A percentile compares a stretch with the other conserved stretches of the same genome.
These are phyloP conservation scores for Leccinum ochraceum DNA, from an alignment of 768 basidiomycete species.

Conservation along the genomic window DNA sequence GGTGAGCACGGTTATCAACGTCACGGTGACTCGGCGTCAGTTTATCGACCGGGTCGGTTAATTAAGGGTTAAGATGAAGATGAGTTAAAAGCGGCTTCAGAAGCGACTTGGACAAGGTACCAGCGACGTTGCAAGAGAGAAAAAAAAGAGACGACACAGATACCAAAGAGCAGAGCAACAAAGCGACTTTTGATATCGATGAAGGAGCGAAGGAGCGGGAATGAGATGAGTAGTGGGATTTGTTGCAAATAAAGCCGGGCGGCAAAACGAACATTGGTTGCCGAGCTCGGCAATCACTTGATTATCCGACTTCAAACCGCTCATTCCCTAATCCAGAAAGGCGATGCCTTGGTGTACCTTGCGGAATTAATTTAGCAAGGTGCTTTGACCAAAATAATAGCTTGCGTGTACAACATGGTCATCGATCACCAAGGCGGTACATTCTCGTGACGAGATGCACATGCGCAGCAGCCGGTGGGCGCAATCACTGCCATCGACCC, in stretches of 20 bases:
- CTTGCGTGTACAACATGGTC: conserved; percentile 20
- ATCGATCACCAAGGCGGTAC: conserved; percentile 1
- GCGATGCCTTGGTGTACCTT: conserved; percentile 25
- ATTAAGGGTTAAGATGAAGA: conserved; percentile 37
- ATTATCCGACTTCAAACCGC: conserved; percentile 37
- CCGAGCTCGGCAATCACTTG: conserved; percentile 40
- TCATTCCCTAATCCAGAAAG: conserved; percentile 29
- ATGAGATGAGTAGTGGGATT: conserved; percentile 37
- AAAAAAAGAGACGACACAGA: conserved; percentile 12
- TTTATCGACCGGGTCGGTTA: conserved; percentile 44
- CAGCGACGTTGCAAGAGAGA: conserved; percentile 1
- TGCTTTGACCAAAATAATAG: conserved; percentile 16
- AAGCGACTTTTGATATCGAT: conserved; percentile 29
- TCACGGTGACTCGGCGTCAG: conserved; percentile 42
- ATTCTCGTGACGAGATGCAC: conserved; percentile 4
- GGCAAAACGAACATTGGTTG: conserved; percentile 38
- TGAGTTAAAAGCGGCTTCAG: conserved; percentile 15
- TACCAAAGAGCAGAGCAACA: conserved; percentile 12
- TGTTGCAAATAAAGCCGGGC: conserved; percentile 43
- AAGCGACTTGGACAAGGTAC: conserved; percentile 1
- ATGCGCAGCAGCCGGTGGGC: conserved; percentile 22
- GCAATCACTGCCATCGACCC: conserved; percentile 21
- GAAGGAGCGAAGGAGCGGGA: conserved; percentile 31
- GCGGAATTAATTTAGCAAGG: conserved; percentile 25
- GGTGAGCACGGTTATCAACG: conserved; percentile 38